Evolutionary conservation across 352 stramenopile genomes (phyloP), one percentile per base, ranked within the genome.

Genomic region (Pythium aristosporum): DNA sequence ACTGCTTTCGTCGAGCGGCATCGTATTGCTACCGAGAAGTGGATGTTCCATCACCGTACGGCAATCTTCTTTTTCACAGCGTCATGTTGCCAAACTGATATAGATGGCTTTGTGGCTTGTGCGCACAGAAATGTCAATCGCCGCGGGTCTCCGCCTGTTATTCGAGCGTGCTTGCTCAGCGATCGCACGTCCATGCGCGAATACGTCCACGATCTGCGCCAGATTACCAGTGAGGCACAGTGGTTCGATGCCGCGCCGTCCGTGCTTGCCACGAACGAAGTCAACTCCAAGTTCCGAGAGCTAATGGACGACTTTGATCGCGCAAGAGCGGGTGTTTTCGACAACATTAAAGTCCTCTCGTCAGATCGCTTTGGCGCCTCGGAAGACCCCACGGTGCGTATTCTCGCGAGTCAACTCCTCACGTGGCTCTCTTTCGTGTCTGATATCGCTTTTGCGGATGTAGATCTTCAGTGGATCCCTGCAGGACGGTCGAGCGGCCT

Each of bases 21-120:
- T 94, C 83, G 53, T 96, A 96, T 59, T 90, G 80, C 69, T 94
- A 93, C 67, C 85, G 85, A n/a, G 87, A 96, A 66, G 72, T 92
- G 37, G 87, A 96, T 67, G 84, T 89, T 0, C 87, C 87, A 37
- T 92, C 87, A 9, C 87, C 87, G 87, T 96, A 91, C 34, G 51
- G 67, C 66, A 11, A 9, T 15, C 15, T 39, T 39, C 8, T 13
- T n/a, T 16, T 34, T 9, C n/a, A 28, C 13, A 16, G 9, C 1
- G 36, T 25, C 47, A 39, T 39, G 28, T 42, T 4, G 30, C 43
- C 16, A 59, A 5, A 32, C 21, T 30, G 13, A 50, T 25, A 30
- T 13, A 30, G 2, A 11, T 39, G 2, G 34, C 55, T 46, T 34
- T 37, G 48, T 30, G 11, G 8, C 23, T 32, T 32, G 37, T 21